These are phyloP conservation scores for Coelastrella sp. DNA, from an alignment of 139 green algal species.

Conservation along the genomic window DNA sequence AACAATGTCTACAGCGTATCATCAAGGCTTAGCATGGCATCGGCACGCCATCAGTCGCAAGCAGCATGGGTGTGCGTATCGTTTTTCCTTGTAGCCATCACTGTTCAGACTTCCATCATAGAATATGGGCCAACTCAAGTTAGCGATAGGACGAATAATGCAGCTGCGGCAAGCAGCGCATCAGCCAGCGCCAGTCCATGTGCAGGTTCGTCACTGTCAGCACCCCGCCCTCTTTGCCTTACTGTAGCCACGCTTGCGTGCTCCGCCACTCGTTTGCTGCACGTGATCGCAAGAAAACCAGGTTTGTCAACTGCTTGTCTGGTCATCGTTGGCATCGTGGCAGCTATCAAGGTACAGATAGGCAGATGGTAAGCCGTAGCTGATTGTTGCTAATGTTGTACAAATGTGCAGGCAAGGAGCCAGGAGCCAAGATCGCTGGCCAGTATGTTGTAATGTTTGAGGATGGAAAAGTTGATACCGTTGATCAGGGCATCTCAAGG, in stretches of 20 bases:
- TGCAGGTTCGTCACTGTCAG: not conserved
- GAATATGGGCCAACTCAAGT: too few relatives aligned
- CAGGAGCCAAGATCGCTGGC: not conserved
- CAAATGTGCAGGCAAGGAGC: not conserved
- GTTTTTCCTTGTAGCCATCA: too few relatives aligned
- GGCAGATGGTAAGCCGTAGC: not conserved
- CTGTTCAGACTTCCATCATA: too few relatives aligned
- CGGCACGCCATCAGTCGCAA: too few relatives aligned
- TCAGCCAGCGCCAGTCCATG: not conserved
- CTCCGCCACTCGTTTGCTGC: too few relatives aligned
- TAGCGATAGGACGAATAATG: too few relatives aligned
- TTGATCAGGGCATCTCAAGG: conserved; percentile 1
- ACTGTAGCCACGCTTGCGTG: not conserved
- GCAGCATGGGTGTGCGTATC: too few relatives aligned
- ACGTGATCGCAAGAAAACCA: not conserved
- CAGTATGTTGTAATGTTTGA: conserved; percentile 36
- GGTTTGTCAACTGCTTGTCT: not conserved
- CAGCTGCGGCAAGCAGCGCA: not conserved
- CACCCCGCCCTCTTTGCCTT: too few relatives aligned
- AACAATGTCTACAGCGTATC: too few relatives aligned
- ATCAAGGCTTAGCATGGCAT: too few relatives aligned
- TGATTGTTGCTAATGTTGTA: not conserved
- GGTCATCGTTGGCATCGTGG: not conserved
- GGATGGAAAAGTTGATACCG: not conserved
- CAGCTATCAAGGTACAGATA: not conserved